A percentile compares a stretch with the other conserved stretches of the same genome.
phyloP scores from a whole-genome alignment of 2,329 filamentous ascomycete species.

The Zymoseptoria ardabiliae region DNA sequence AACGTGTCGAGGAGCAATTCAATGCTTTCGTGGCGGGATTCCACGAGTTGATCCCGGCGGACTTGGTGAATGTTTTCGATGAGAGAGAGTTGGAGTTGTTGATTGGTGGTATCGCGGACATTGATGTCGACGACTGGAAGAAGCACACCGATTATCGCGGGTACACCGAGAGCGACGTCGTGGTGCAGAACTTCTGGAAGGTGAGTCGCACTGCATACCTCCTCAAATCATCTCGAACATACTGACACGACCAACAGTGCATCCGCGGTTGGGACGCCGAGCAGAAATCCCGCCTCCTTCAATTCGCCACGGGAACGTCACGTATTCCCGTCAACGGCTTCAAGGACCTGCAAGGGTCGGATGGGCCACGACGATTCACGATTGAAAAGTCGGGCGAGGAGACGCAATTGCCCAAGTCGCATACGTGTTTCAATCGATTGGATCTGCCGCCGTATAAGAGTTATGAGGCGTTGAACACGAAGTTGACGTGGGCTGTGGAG shows the following conservation, averaged over 20 bases:
- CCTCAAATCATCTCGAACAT: neutral
- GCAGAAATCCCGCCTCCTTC: slow-evolving; percentile 90
- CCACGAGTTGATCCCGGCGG: slow-evolving; percentile 92
- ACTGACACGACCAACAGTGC: slow-evolving; percentile 40
- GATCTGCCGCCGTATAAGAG: slow-evolving; percentile 91
- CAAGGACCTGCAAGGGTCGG: slow-evolving; percentile 96
- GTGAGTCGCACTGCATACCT: slow-evolving; percentile 30
- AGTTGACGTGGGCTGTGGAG: slow-evolving; percentile 93
- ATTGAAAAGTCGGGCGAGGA: slow-evolving; percentile 96
- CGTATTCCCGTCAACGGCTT: slow-evolving; percentile 98
- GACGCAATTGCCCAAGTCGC: slow-evolving; percentile 85
- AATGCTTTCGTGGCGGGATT: slow-evolving; percentile 96
- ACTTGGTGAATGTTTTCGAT: slow-evolving; percentile 97
- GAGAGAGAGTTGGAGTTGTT: slow-evolving; percentile 93
- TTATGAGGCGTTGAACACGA: slow-evolving; percentile 74
- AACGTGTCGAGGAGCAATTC: slow-evolving; percentile 97
- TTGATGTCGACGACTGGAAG: slow-evolving; percentile 99
- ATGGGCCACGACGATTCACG: slow-evolving; percentile 89
- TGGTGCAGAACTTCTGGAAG: slow-evolving; percentile 99
- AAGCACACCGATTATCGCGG: slow-evolving; percentile 99
- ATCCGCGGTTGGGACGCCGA: slow-evolving; percentile 96
- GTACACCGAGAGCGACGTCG: slow-evolving; percentile 95
- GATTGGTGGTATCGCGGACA: slow-evolving; percentile 98
- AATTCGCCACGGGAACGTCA: slow-evolving; percentile 95
- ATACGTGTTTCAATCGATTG: slow-evolving; percentile 97